Conservation (phyloP, 108 stramenopile genomes). For the Fragilariopsis cylindrus region DNA sequence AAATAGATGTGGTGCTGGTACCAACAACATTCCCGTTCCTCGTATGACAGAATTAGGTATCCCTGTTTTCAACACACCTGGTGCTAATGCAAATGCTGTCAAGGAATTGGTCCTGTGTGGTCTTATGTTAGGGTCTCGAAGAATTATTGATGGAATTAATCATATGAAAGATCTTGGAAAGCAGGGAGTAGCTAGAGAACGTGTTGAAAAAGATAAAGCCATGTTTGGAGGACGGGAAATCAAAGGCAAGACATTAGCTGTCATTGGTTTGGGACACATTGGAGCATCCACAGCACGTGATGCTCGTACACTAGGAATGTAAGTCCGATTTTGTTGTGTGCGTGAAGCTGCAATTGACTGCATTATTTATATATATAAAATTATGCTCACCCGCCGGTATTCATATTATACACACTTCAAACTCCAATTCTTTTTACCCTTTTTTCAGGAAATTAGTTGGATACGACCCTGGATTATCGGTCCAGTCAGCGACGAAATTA, state of each 20-base stretch:
- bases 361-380: neutral
- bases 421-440: too few relatives aligned
- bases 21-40: conserved; percentile 71
- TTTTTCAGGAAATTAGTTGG: conserved; percentile 31
- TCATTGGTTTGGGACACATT: conserved; percentile 86
- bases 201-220: conserved; percentile 77
- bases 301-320: conserved; percentile 72
- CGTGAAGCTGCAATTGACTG: neutral
- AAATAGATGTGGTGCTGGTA: conserved; percentile 70
- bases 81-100: conserved; percentile 85
- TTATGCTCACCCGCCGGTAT: neutral
- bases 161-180: conserved; percentile 66
- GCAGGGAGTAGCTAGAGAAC: conserved; percentile 60
- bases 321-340: neutral
- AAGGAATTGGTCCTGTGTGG: conserved; percentile 79
- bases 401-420: neutral
- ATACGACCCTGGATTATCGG: conserved; percentile 81
- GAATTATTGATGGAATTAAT: conserved; percentile 68
- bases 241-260: conserved; percentile 80
- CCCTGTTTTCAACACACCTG: conserved; percentile 89
- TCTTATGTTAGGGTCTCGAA: conserved; percentile 59
- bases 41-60: conserved; percentile 82
- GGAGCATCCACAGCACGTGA: conserved; percentile 73
- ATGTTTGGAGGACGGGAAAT: conserved; percentile 82
- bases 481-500: conserved; percentile 61